Evolutionary conservation across 225 moss, liverwort and hornwort species (phyloP).

Genomic region (Climacium dendroides): DNA sequence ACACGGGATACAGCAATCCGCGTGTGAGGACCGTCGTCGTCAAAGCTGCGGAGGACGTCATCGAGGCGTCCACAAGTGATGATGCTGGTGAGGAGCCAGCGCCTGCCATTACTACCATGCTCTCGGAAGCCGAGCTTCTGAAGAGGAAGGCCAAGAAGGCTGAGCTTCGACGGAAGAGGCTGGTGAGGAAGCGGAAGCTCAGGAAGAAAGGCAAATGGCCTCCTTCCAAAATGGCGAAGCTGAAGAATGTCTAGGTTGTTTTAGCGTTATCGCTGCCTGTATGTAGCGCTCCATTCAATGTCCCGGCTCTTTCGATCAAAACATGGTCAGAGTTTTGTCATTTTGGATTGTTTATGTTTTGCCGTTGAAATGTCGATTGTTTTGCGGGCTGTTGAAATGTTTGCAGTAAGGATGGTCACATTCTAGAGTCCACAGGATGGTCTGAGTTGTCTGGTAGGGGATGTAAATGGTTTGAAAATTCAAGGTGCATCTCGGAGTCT

Average conservation of each 20-base stretch:
- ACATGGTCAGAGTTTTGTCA: not conserved
- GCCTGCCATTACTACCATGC: slow-evolving; percentile 36
- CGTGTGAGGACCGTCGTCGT: slow-evolving; percentile 1
- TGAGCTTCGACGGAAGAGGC: slow-evolving; percentile 63
- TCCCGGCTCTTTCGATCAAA: not conserved
- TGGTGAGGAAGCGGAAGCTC: slow-evolving; percentile 73
- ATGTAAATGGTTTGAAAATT: not conserved
- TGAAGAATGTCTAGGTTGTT: slow-evolving; percentile 53
- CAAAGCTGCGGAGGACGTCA: slow-evolving; percentile 19
- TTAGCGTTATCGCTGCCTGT: not conserved
- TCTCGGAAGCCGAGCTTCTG: slow-evolving; percentile 52
- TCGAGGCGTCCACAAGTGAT: slow-evolving; percentile 16
- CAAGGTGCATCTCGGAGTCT: not conserved
- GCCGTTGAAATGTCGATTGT: not conserved
- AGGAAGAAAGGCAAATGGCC: slow-evolving; percentile 93
- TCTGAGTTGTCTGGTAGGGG: not conserved
- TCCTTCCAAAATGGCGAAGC: slow-evolving; percentile 75
- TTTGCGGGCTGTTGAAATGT: not conserved
- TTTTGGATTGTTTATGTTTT: not conserved
- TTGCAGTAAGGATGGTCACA: not conserved
- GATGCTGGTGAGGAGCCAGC: slow-evolving; percentile 14
- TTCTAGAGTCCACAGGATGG: not conserved
- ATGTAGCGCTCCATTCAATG: not conserved
- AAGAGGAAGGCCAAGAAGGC: slow-evolving; percentile 63
- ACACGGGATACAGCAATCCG: not conserved